phyloP scores from a whole-genome alignment of 257 asterid genomes.

The Solanum lycopersicoides region DNA sequence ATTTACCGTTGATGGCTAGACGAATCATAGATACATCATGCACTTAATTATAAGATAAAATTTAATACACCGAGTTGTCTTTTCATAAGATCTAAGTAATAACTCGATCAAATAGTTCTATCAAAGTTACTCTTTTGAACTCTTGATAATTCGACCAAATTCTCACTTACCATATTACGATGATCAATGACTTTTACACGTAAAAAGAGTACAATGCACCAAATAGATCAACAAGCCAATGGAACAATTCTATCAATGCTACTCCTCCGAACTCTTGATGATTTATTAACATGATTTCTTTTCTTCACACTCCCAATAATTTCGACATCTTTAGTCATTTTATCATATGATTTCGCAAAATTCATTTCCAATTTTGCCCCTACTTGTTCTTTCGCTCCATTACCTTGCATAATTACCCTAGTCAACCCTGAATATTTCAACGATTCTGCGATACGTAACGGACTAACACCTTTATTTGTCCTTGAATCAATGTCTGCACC shows the following conservation, averaged over 20 bases:
- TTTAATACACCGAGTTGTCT: not conserved
- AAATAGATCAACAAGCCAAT: not conserved
- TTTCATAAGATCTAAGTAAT: not conserved
- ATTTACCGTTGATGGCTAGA: not conserved
- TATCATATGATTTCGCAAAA: not conserved
- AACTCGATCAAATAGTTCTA: not conserved
- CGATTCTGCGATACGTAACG: slow-evolving; percentile 50
- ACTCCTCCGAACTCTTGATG: slow-evolving; percentile 27
- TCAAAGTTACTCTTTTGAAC: not conserved
- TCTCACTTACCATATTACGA: not conserved
- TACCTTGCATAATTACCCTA: slow-evolving; percentile 48
- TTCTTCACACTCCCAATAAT: slow-evolving; percentile 14
- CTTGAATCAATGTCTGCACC: slow-evolving; percentile 56
- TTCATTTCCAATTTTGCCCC: slow-evolving; percentile 6
- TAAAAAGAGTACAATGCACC: not conserved
- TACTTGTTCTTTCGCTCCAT: slow-evolving; percentile 25
- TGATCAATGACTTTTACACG: not conserved
- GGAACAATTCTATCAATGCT: slow-evolving; percentile 36
- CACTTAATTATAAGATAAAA: not conserved
- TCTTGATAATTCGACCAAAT: not conserved
- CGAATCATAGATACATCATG: not conserved
- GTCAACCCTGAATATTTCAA: slow-evolving; percentile 47
- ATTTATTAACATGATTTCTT: slow-evolving; percentile 13
- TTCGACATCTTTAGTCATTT: slow-evolving; percentile 23
- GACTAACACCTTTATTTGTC: slow-evolving; percentile 49